These are phyloP conservation scores for Gorgonomyces haynaldii DNA, from an alignment of 192 early-diverging fungal species.

Conservation along the genomic window DNA sequence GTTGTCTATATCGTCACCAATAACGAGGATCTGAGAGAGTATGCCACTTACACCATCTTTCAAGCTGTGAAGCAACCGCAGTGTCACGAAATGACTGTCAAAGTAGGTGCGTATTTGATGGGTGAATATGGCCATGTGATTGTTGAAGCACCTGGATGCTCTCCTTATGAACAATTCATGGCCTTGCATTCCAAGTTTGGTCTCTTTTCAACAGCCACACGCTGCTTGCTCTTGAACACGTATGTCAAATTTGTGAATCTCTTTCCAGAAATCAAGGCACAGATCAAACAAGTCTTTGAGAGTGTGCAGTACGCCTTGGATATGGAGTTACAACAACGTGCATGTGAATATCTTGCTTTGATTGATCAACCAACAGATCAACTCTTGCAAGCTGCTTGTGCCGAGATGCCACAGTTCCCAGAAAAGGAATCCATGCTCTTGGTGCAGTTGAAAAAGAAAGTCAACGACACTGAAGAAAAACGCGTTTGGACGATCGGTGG, in stretches of 20 bases:
- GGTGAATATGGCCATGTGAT: slow-evolving; percentile 98
- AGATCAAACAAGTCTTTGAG: slow-evolving; percentile 75
- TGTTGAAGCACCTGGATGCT: slow-evolving; percentile 70
- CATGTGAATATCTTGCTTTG: slow-evolving; percentile 89
- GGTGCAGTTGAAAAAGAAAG: slow-evolving; percentile 68
- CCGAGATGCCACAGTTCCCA: slow-evolving; percentile 98
- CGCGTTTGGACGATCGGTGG: slow-evolving; percentile 90
- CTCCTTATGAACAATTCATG: slow-evolving; percentile 90
- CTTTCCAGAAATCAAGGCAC: slow-evolving; percentile 93
- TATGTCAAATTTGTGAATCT: slow-evolving; percentile 94
- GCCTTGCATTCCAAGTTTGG: slow-evolving; percentile 86
- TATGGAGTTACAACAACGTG: slow-evolving; percentile 93
- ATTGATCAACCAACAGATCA: slow-evolving; percentile 73
- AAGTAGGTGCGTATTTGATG: slow-evolving; percentile 91
- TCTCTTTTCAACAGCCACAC: slow-evolving; percentile 62
- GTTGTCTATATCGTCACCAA: slow-evolving; percentile 94
- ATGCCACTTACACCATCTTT: slow-evolving; percentile 71
- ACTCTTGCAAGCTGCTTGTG: slow-evolving; percentile 82
- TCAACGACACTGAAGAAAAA: slow-evolving; percentile 87
- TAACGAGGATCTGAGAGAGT: slow-evolving; percentile 89
- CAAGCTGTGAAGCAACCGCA: slow-evolving; percentile 74
- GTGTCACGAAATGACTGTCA: slow-evolving; percentile 92
- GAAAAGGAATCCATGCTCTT: slow-evolving; percentile 86
- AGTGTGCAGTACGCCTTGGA: slow-evolving; percentile 81
- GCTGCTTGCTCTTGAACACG: slow-evolving; percentile 78